Evolutionary conservation across 2,329 filamentous ascomycete genomes (phyloP).

Genomic region (Pyricularia sp.): DNA sequence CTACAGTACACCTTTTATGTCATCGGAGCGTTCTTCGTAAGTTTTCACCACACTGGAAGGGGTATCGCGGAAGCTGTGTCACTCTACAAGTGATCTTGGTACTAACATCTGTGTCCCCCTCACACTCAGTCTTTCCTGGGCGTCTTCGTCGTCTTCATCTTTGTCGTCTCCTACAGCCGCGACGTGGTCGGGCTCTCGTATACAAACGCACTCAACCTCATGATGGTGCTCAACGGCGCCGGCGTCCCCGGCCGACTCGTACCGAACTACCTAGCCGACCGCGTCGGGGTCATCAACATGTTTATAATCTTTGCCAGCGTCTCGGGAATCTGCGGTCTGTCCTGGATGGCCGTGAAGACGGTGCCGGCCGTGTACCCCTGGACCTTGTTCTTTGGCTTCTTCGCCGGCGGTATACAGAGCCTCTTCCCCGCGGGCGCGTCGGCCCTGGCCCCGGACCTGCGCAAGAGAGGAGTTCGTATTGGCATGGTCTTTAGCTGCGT

Average conservation of each 20-base stretch:
- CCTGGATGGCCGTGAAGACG: constrained; percentile 48
- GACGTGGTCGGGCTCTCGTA: constrained; percentile 33
- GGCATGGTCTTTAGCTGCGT: constrained; percentile 50
- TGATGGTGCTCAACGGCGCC: constrained; percentile 57
- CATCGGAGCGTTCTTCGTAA: constrained; percentile 34
- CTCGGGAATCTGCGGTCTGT: constrained; percentile 35
- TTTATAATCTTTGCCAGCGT: constrained; percentile 37
- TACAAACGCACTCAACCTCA: constrained; percentile 45
- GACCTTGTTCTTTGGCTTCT: constrained; percentile 53
- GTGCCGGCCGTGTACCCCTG: constrained; percentile 49
- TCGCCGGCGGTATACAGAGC: constrained; percentile 53
- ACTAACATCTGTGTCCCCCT: no score
- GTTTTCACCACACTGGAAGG: neutral
- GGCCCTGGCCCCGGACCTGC: constrained; percentile 41
- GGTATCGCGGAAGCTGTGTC: neutral
- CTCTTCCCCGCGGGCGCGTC: constrained; percentile 56
- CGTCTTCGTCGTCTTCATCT: constrained; percentile 51
- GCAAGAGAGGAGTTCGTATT: constrained; percentile 43
- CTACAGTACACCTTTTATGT: constrained; percentile 43
- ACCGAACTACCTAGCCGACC: constrained; percentile 50
- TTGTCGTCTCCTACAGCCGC: constrained; percentile 40
- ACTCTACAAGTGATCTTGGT: no score
- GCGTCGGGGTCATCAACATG: constrained; percentile 49
- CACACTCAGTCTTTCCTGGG: constrained; percentile 33
- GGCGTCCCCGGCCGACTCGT: constrained; percentile 48